These are phyloP conservation scores for Phascolomyces articulosus DNA, from an alignment of 371 early-diverging fungal genomes.

Conservation along the genomic window DNA sequence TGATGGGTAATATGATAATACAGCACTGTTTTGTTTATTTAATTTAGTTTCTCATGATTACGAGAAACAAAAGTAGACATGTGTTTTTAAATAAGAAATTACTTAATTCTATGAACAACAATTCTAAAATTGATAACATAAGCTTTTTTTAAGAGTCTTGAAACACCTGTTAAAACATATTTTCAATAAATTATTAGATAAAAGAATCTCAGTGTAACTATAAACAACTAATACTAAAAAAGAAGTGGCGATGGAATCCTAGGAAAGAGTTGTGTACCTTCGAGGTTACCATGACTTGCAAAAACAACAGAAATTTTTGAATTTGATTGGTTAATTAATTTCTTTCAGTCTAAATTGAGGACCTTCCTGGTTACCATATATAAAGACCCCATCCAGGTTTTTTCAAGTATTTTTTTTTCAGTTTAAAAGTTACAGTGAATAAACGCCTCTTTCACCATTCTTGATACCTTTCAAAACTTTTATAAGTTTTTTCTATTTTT, in stretches of 20 bases:
- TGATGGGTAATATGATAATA: no score
- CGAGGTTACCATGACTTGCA: conserved; percentile 8
- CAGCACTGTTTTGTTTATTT: no score
- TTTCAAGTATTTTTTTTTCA: not conserved
- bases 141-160: no score
- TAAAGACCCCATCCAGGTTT: not conserved
- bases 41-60: no score
- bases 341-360: not conserved
- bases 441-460: no score
- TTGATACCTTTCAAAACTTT: no score
- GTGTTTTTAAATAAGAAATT: no score
- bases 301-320: conserved; percentile 15
- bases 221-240: not conserved
- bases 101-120: no score
- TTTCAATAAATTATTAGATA: not conserved
- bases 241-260: not conserved
- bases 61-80: no score
- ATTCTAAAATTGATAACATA: no score
- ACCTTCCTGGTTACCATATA: conserved; percentile 8
- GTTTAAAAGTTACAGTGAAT: no score
- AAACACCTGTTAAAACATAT: not conserved
- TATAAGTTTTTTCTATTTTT: not conserved
- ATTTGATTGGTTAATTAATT: conserved; percentile 5
- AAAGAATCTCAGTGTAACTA: not conserved
- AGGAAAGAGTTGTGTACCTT: conserved; percentile 13